phyloP scores from a whole-genome alignment of 164 flowering plant species.

The Annona squamosa region DNA sequence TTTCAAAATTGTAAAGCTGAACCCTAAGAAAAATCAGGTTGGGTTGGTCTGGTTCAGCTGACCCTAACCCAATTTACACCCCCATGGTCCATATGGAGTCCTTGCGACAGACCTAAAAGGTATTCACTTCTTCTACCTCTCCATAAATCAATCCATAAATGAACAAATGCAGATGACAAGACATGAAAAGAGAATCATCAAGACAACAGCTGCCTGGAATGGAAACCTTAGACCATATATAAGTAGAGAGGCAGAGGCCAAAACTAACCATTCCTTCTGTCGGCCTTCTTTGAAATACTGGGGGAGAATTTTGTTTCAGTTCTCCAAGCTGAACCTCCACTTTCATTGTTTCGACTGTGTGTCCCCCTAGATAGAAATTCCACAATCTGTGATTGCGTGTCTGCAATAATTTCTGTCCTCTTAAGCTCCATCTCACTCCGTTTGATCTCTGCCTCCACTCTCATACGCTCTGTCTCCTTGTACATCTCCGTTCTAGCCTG shows the following conservation, averaged over 20 bases:
- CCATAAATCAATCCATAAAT: background rate
- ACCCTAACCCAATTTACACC: background rate
- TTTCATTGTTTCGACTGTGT: constrained; percentile 15
- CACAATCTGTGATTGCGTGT: constrained; percentile 76
- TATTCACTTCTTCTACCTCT: background rate
- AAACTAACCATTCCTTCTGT: constrained; percentile 17
- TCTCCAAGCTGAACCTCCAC: constrained; percentile 39
- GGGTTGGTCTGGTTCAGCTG: too few species aligned
- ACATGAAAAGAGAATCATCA: background rate
- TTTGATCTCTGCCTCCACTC: constrained; percentile 63
- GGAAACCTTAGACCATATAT: background rate
- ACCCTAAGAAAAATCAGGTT: too few species aligned
- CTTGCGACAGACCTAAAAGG: background rate
- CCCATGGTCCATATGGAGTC: background rate
- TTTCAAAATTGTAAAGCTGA: too few species aligned
- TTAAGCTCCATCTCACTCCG: constrained; percentile 72
- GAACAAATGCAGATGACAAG: background rate
- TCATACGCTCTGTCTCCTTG: constrained; percentile 62
- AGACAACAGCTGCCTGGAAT: background rate
- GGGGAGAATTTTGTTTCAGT: constrained; percentile 5
- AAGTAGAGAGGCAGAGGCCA: constrained; percentile 3
- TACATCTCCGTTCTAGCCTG: constrained; percentile 61
- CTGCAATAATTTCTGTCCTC: constrained; percentile 68
- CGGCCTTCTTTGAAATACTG: constrained; percentile 2
- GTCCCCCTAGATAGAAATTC: constrained; percentile 39